Base-by-base conservation (phyloP, 306 rosid species). In the Spatholobus suberectus region DNA sequence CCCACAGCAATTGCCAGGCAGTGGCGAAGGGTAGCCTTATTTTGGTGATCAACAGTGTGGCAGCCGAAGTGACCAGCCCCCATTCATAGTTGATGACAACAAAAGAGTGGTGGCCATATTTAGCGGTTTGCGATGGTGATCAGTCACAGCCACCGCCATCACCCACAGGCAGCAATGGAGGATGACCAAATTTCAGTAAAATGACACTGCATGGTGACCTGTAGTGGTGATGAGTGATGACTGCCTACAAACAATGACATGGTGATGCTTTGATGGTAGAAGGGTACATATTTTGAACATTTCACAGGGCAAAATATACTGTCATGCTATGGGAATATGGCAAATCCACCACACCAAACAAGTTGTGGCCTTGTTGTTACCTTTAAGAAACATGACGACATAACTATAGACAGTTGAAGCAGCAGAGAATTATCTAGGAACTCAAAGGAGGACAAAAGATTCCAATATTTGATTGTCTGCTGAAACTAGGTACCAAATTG, bases 361-460 rank as follows among this genome's bases (percentile, higher is more conserved):
- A 20, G 61, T 54, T 54, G 26, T 54, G 71, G 27, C 47, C 77
- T 23, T 40, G 47, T 44, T 65, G 8, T 23, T 4, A 26, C 54
- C 68, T 67, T 52, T 43, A 27, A 76, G 18, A 26, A 63, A 81
- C 27, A 81, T 23, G 58, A 3, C 32, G 32, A 3, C 32, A 29
- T 29, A 38, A 75, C 23, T n/a, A 66, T 49, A 15, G 3, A 52
- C 29, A 18, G 38, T 38, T 38, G 76, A 71, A 70, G 51, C 49
- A 34, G 47, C 71, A 21, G 35, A 67, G 20, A 65, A 49, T 20
- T 38, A 63, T 49, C 21, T 5, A 26, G 38, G 40, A 75, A 46
- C 77, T 52, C 41, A 66, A 40, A 55, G 5, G 68, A 51, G 20
- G 40, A 62, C 14, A 82, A 27, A 73, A 34, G n/a, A 35, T 73